Percentiles rank a stretch among this genome's conserved stretches.
These are phyloP conservation scores for Colletotrichum kahawae DNA, from an alignment of 2,329 filamentous ascomycete genomes.

Conservation along the genomic window DNA sequence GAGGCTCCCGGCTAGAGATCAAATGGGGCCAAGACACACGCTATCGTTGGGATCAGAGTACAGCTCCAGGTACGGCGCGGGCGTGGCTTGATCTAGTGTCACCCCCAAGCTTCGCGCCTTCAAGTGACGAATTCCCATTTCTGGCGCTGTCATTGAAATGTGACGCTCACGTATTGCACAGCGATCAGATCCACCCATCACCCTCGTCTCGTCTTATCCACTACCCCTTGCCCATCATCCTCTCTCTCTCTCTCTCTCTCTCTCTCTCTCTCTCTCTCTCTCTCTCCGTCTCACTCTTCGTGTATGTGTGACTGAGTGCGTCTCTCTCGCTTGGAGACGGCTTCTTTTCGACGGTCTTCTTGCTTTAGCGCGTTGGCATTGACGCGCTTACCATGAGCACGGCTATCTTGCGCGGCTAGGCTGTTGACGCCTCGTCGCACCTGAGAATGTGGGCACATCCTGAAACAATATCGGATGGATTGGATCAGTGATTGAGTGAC, in stretches of 20 bases:
- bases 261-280: neutral
- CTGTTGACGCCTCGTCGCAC: neutral
- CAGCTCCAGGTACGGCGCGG: neutral
- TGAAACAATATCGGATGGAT: neutral
- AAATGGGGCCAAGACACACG: neutral
- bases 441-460: conserved; percentile 11
- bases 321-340: neutral
- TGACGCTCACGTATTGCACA: neutral
- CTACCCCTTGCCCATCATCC: neutral
- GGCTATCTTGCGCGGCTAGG: neutral
- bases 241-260: neutral
- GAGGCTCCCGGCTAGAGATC: neutral
- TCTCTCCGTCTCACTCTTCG: too few relatives aligned
- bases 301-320: too few relatives aligned
- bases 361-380: neutral
- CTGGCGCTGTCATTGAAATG: neutral
- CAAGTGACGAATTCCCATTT: neutral
- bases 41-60: neutral
- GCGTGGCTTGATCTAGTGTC: neutral
- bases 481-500: neutral
- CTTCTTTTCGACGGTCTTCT: neutral
- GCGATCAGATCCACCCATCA: neutral
- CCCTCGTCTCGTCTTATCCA: neutral
- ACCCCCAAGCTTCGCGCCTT: neutral
- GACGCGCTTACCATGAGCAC: neutral